Evolutionary conservation across 768 basidiomycete genomes (phyloP).

Genomic region (Boletus rubropictus): DNA sequence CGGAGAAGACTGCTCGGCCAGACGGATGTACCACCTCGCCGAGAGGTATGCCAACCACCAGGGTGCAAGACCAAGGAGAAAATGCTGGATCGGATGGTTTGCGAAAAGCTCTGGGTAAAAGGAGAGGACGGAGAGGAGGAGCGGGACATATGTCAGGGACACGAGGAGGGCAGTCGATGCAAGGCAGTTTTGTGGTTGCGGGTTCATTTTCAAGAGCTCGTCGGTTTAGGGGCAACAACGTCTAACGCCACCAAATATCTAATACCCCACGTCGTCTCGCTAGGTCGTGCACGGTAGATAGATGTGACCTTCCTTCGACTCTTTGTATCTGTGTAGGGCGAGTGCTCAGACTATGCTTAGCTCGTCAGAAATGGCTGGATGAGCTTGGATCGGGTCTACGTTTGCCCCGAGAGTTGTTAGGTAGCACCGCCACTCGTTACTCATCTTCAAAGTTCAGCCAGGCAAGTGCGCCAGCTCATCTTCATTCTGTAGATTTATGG

Average conservation of each 20-base stretch:
- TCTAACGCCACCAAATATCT: conserved; percentile 6
- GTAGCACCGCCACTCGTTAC: conserved; percentile 4
- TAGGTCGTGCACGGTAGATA: no score
- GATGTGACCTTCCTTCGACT: no score
- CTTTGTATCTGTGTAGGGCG: no score
- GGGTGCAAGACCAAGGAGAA: conserved; percentile 20
- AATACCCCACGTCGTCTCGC: no score
- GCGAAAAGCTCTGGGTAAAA: conserved; percentile 9
- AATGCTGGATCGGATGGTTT: conserved; percentile 11
- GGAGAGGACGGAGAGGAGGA: conserved; percentile 15
- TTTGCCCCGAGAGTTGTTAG: no score
- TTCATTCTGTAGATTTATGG: background rate
- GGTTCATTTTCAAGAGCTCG: conserved; percentile 3
- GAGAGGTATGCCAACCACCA: conserved; percentile 18
- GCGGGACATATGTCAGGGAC: conserved; percentile 9
- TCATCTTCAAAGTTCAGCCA: background rate
- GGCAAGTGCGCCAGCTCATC: background rate
- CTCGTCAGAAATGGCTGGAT: no score
- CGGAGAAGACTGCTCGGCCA: conserved; percentile 17
- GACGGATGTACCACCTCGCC: conserved; percentile 19
- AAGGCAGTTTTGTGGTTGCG: background rate
- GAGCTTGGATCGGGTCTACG: no score
- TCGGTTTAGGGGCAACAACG: conserved; percentile 2
- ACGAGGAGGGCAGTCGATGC: conserved; percentile 10
- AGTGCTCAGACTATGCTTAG: no score